Conservation (phyloP, 2,329 filamentous ascomycete genomes). For the Pseudogymnoascus sp. region DNA sequence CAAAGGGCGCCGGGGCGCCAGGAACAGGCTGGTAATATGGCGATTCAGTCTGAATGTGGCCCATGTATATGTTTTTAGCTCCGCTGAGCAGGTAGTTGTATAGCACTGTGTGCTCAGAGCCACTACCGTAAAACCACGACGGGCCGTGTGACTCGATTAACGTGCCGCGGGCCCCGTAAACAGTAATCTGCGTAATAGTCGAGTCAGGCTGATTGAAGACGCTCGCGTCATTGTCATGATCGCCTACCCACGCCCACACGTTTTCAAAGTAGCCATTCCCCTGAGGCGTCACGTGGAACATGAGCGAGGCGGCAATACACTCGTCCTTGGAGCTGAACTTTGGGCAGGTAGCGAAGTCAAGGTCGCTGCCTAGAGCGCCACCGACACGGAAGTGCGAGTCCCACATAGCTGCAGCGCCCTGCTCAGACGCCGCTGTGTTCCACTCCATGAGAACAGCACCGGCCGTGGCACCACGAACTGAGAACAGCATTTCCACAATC, state of each 20-base stretch:
- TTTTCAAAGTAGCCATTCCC: slow-evolving; percentile 36
- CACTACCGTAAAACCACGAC: slow-evolving; percentile 69
- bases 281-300: slow-evolving; percentile 25
- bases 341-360: slow-evolving; percentile 36
- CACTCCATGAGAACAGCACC: slow-evolving; percentile 56
- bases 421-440: slow-evolving; percentile 41
- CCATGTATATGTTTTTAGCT: slow-evolving; percentile 40
- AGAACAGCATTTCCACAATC: slow-evolving; percentile 52
- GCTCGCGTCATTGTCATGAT: slow-evolving; percentile 30
- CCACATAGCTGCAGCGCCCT: slow-evolving; percentile 42
- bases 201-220: slow-evolving; percentile 14
- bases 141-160: slow-evolving; percentile 59
- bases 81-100: slow-evolving; percentile 59
- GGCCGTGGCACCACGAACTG: slow-evolving; percentile 47
- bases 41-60: slow-evolving; percentile 34
- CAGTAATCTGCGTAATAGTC: slow-evolving; percentile 25
- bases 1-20: slow-evolving; percentile 34
- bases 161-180: slow-evolving; percentile 32
- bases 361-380: slow-evolving; percentile 39
- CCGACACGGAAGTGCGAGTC: slow-evolving; percentile 24
- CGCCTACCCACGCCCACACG: slow-evolving; percentile 39
- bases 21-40: slow-evolving; percentile 41
- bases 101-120: slow-evolving; percentile 53
- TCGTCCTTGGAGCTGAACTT: slow-evolving; percentile 26
- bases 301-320: slow-evolving; percentile 27